Conservation (phyloP, 768 basidiomycete species). For the Pluteus cervinus region DNA sequence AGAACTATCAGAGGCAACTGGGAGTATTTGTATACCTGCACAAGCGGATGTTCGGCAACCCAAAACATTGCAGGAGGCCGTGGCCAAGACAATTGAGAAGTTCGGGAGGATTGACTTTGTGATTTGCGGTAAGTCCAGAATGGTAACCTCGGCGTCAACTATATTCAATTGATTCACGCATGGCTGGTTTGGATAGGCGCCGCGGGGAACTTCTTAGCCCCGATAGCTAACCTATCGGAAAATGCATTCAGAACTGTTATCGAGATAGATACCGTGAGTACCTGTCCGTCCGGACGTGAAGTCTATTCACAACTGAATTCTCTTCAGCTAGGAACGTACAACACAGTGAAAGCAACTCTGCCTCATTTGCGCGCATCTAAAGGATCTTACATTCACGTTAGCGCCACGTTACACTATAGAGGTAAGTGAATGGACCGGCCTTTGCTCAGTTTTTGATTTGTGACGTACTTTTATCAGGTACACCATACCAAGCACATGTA, state of each 20-base stretch:
- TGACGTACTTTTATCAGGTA: conserved; percentile 36
- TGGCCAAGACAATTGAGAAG: conserved; percentile 60
- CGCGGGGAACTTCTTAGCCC: conserved; percentile 93
- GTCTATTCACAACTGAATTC: conserved; percentile 3
- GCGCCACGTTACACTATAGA: conserved; percentile 80
- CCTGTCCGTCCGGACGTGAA: background rate
- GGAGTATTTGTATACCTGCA: conserved; percentile 61
- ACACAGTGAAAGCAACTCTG: conserved; percentile 92
- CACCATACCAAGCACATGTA: conserved; percentile 87
- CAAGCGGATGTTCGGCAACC: conserved; percentile 84
- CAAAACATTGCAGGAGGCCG: conserved; percentile 67
- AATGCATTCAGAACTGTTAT: conserved; percentile 91
- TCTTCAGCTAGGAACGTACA: conserved; percentile 78
- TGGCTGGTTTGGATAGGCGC: conserved; percentile 65
- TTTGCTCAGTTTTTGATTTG: conserved; percentile 5
- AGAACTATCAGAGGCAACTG: conserved; percentile 66
- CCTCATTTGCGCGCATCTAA: conserved; percentile 60
- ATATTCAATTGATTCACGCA: conserved; percentile 2
- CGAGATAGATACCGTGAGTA: conserved; percentile 82
- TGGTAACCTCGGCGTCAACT: background rate
- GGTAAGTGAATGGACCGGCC: conserved; percentile 48
- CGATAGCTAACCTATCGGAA: conserved; percentile 76
- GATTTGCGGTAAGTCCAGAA: conserved; percentile 64
- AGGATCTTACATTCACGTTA: conserved; percentile 87
- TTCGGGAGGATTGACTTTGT: conserved; percentile 94